These are phyloP conservation scores for Glycine soja DNA, from an alignment of 306 rosid genomes.

Conservation along the genomic window DNA sequence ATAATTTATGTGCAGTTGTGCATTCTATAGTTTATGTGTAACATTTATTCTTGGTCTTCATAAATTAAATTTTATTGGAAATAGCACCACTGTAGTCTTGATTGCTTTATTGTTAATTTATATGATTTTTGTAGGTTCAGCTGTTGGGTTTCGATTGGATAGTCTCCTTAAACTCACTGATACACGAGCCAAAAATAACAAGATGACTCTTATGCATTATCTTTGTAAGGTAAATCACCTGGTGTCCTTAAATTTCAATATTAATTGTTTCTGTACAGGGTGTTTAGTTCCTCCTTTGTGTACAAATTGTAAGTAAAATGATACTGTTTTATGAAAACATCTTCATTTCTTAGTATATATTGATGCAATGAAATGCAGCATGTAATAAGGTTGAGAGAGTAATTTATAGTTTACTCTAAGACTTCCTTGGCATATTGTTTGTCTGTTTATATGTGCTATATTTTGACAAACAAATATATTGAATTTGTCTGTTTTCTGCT, in stretches of 20 bases:
- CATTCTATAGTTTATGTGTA: constrained; percentile 20
- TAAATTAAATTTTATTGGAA: constrained; percentile 23
- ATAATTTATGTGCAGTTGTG: background rate
- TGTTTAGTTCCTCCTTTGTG: constrained; percentile 17
- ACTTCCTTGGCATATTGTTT: background rate
- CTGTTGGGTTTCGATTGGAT: constrained; percentile 97
- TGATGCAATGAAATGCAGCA: constrained; percentile 1
- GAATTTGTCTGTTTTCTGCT: no score
- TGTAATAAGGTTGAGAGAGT: constrained; percentile 12
- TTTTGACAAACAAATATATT: no score
- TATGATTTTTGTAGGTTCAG: constrained; percentile 70
- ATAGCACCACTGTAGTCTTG: constrained; percentile 17
- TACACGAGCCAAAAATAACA: constrained; percentile 87
- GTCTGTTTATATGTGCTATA: no score
- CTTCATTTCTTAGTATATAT: constrained; percentile 5
- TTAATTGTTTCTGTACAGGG: background rate
- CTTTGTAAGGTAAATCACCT: constrained; percentile 87
- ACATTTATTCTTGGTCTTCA: constrained; percentile 21
- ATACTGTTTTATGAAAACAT: constrained; percentile 19
- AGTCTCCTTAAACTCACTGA: constrained; percentile 97
- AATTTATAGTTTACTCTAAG: background rate
- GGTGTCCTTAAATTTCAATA: background rate
- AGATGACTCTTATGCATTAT: constrained; percentile 99
- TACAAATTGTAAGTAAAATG: background rate
- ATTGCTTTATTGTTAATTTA: constrained; percentile 39